Evolutionary conservation across 805 yeast genomes (phyloP).

Genomic region (Komagataella kurtzmanii): DNA sequence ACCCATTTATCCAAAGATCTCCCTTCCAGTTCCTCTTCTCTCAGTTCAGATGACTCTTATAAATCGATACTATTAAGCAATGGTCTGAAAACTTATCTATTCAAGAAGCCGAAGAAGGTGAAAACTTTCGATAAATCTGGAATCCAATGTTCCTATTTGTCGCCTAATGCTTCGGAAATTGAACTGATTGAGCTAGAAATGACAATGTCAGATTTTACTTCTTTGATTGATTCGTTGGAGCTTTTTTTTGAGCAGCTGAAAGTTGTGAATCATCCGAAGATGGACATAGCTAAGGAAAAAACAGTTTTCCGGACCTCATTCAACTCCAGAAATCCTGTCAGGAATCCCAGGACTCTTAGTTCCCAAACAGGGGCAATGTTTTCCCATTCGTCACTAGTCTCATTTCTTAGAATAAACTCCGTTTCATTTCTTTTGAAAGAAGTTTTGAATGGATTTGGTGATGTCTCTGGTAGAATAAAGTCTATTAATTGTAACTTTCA

Average conservation of each 20-base stretch:
- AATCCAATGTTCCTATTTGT: neutral
- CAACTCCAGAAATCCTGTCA: neutral
- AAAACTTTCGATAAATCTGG: slow-evolving; percentile 13
- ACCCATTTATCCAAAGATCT: neutral
- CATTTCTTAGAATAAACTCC: neutral
- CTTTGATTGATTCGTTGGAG: neutral
- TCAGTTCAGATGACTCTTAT: slow-evolving; percentile 1
- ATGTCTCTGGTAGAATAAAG: neutral
- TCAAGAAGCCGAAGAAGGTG: slow-evolving; percentile 9
- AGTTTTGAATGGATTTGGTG: neutral
- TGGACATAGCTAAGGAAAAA: neutral
- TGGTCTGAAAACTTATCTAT: slow-evolving; percentile 9
- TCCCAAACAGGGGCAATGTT: neutral
- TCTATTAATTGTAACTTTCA: neutral
- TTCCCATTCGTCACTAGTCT: neutral
- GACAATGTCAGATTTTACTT: neutral
- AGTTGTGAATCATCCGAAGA: neutral
- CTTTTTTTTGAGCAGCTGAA: neutral
- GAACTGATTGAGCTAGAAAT: neutral
- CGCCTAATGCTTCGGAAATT: neutral
- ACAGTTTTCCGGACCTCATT: slow-evolving; percentile 2
- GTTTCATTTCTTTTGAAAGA: neutral
- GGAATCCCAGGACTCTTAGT: neutral
- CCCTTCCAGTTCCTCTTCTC: neutral
- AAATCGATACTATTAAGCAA: slow-evolving; percentile 12